Base-by-base conservation (phyloP, 78 protist species). In the Creolimax fragrantissima region DNA sequence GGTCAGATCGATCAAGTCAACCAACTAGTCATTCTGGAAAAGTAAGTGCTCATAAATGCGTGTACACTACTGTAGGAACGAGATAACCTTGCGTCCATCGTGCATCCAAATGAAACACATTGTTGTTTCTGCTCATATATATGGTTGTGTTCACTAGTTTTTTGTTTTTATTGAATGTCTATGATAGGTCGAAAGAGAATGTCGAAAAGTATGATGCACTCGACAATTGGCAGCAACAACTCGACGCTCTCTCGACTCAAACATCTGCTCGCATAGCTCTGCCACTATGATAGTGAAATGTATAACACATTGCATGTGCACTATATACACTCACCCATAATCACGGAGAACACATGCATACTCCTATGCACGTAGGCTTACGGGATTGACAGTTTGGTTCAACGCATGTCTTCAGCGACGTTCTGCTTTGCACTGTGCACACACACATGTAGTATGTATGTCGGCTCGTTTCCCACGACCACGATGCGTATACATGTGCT, bases 1-100 rank as follows among this genome's bases (percentile, higher is more conserved):
- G 93, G 93, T 35, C 90, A n/a, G 41, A 91, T 91, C 42, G 93
- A 91, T 44, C 93, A 91, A 45, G 93, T 91, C 41, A 17, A 90
- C 5, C 44, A 45, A 7, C 35, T 90, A 36, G 42, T 90, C 43
- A 43, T 81, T 24, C 35, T 90, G 45, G 90, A 7, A 24, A 58
- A 58, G 74, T 58, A 58, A 58, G 74, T 1, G 39, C n/a, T n/a
- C n/a, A n/a, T n/a, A n/a, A n/a, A n/a, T n/a, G n/a, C n/a, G n/a
- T n/a, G n/a, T n/a, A n/a, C n/a, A n/a, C n/a, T n/a, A n/a, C n/a
- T n/a, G n/a, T n/a, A n/a, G n/a, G n/a, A n/a, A n/a, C n/a, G n/a
- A n/a, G n/a, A n/a, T n/a, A n/a, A n/a, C n/a, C n/a, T n/a, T n/a
- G n/a, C n/a, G n/a, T n/a, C n/a, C n/a, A n/a, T n/a, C n/a, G n/a